These are phyloP conservation scores for Orbilia ellipsospora DNA, from an alignment of 2,329 filamentous ascomycete genomes.

Conservation along the genomic window DNA sequence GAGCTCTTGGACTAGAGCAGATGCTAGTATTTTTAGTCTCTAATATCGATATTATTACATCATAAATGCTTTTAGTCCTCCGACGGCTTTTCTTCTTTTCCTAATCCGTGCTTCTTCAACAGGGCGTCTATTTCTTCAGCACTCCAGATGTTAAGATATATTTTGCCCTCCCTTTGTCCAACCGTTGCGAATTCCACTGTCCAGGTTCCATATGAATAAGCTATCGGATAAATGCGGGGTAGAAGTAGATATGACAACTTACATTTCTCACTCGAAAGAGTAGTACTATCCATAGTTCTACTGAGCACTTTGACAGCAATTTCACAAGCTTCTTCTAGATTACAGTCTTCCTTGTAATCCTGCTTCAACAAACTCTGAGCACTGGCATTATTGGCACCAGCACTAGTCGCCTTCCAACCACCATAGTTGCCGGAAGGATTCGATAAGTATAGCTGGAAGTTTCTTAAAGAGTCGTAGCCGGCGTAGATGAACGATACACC, in stretches of 20 bases:
- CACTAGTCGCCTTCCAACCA: constrained; percentile 98
- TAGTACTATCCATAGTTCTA: constrained; percentile 99
- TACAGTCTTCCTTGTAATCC: constrained; percentile 99
- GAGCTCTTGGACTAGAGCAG: constrained; percentile 41
- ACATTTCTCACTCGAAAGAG: constrained; percentile 99
- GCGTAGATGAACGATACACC: constrained; percentile 99
- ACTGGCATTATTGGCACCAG: constrained; percentile 97
- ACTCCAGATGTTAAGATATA: constrained; percentile 97
- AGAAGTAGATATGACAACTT: constrained; percentile 62
- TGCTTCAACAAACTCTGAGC: constrained; percentile 98
- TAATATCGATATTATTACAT: not conserved
- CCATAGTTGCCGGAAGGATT: constrained; percentile 99
- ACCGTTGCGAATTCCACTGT: constrained; percentile 98
- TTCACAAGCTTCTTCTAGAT: constrained; percentile 93
- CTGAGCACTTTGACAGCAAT: constrained; percentile 98
- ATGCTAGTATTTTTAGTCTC: constrained; percentile 30
- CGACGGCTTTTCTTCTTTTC: constrained; percentile 81
- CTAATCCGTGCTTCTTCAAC: constrained; percentile 93
- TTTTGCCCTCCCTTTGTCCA: constrained; percentile 92
- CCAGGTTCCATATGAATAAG: too few species aligned
- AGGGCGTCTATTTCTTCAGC: constrained; percentile 95
- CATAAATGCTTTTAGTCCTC: constrained; percentile 65
- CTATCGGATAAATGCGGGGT: too few species aligned
- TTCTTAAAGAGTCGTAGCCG: constrained; percentile 91
- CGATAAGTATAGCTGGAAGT: constrained; percentile 99